These are phyloP conservation scores for Rhodotorula sp. DNA, from an alignment of 1,284 basidiomycete species.

Conservation along the genomic window DNA sequence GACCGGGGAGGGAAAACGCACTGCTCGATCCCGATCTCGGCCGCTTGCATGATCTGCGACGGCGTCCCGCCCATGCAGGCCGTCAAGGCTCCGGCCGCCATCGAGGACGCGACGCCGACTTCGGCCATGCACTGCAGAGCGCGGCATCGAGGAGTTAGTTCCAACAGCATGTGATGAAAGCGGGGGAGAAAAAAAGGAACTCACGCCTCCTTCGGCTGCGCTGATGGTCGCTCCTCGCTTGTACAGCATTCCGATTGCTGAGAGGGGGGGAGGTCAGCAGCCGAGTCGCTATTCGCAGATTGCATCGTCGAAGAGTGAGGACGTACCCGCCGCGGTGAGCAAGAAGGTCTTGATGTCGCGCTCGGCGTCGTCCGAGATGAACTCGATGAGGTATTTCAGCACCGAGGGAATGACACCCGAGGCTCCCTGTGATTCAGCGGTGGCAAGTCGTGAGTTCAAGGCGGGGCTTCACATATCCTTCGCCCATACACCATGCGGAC, in stretches of 20 bases:
- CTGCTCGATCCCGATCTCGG: conserved; percentile 72
- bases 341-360: conserved; percentile 82
- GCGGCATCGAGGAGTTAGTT: neutral
- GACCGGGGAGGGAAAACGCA: conserved; percentile 46
- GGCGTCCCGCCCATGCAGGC: conserved; percentile 76
- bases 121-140: conserved; percentile 49
- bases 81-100: conserved; percentile 89
- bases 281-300: no score
- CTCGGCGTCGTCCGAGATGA: conserved; percentile 83
- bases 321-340: conserved; percentile 72
- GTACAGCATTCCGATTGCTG: conserved; percentile 92
- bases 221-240: conserved; percentile 95
- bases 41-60: conserved; percentile 64
- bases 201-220: conserved; percentile 79
- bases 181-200: neutral
- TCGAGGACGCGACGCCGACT: conserved; percentile 67
- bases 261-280: no score
- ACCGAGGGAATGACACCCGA: conserved; percentile 85
- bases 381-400: conserved; percentile 70
- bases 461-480: no score
- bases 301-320: no score
- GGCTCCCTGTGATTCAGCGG: conserved; percentile 48
- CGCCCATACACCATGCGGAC: no score
- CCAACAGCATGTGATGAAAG: conserved; percentile 49
- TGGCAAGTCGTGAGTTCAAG: no score